These are phyloP conservation scores for Stenocarpella maydis DNA, from an alignment of 2,329 filamentous ascomycete genomes.

Conservation along the genomic window DNA sequence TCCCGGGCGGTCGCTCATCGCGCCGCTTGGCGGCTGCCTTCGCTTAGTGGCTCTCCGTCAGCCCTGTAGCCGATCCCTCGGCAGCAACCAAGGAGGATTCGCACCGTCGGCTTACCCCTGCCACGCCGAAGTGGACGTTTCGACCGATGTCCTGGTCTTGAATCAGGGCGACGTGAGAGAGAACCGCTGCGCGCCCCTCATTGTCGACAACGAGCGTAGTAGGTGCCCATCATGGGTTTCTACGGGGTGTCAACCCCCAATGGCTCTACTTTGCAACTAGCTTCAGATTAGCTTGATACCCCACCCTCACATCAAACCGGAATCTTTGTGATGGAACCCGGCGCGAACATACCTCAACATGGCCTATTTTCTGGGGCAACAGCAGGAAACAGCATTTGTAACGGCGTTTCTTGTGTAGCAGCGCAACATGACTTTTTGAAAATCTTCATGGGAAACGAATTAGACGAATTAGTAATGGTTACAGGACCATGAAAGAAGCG, in stretches of 20 bases:
- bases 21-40: constrained; percentile 28
- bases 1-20: neutral
- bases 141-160: neutral
- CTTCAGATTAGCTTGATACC: constrained; percentile 28
- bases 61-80: constrained; percentile 3
- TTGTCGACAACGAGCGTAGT: neutral
- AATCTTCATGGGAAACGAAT: constrained; percentile 29
- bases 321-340: neutral
- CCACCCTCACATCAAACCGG: neutral
- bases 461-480: constrained; percentile 31
- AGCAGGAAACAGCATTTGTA: constrained; percentile 28
- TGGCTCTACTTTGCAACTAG: constrained; percentile 9
- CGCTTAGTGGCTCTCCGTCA: neutral
- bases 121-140: neutral
- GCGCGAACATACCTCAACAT: neutral
- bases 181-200: neutral
- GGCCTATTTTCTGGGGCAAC: neutral
- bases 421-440: constrained; percentile 8
- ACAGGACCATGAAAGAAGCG: neutral
- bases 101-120: neutral
- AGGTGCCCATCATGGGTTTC: neutral
- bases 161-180: neutral
- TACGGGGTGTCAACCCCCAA: neutral
- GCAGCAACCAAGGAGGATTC: neutral
- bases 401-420: constrained; percentile 28